phyloP scores from a whole-genome alignment of 1,284 basidiomycete genomes.

The Salmacisia buchloeana region DNA sequence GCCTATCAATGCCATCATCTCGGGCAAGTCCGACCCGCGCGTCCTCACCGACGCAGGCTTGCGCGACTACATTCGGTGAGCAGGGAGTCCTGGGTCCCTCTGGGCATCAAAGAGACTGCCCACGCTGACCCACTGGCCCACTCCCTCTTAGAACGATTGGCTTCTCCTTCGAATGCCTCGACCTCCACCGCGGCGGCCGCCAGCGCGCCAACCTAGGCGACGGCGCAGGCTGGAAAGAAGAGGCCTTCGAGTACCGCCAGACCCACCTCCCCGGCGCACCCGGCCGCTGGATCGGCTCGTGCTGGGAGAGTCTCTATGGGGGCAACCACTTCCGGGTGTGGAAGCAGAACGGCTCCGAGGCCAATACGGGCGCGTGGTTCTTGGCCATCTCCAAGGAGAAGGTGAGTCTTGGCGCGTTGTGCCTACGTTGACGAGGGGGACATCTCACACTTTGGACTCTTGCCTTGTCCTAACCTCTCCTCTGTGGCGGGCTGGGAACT shows the following conservation, averaged over 20 bases:
- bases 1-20: constrained; percentile 80
- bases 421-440: background rate
- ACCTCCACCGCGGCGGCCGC: constrained; percentile 66
- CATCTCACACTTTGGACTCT: no score
- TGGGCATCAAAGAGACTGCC: background rate
- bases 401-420: constrained; percentile 11
- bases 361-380: constrained; percentile 51
- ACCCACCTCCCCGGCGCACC: constrained; percentile 44
- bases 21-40: constrained; percentile 67
- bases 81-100: constrained; percentile 10
- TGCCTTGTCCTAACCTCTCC: no score
- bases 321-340: constrained; percentile 51
- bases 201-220: constrained; percentile 81
- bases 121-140: constrained; percentile 34
- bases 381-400: constrained; percentile 49
- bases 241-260: constrained; percentile 49
- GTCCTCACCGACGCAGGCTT: constrained; percentile 71
- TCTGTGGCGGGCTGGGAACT: background rate
- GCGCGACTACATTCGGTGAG: constrained; percentile 69
- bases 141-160: constrained; percentile 50
- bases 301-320: constrained; percentile 46
- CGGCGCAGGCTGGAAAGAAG: constrained; percentile 59
- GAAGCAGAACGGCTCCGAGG: constrained; percentile 51
- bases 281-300: constrained; percentile 45
- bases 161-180: constrained; percentile 75